Base-by-base conservation (phyloP, 2,329 filamentous ascomycete species). In the Nothopassalora personata region DNA sequence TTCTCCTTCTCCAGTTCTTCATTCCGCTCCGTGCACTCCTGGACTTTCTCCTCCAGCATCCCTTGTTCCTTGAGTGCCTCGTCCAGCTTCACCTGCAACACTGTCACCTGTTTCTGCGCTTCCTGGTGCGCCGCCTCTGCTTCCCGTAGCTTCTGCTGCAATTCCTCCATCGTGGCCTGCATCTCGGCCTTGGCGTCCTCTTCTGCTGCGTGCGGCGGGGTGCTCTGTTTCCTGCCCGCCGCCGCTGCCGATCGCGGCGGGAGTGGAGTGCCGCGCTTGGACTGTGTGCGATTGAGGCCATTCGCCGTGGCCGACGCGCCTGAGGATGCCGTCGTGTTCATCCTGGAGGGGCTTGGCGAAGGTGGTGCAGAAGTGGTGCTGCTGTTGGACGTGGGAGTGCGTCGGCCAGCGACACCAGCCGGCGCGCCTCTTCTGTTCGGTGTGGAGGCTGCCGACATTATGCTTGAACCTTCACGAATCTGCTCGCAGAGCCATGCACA, bases 1-100 rank as follows among this genome's bases (percentile, higher is more conserved):
- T 94, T 92, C 70, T 96, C 90, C 68, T 90, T 91, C 70, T 86
- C 86, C 56, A 97, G 80, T 7, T 83, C 79, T 74, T 96, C 91
- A 59, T 93, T 83, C 70, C 87, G 86, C 73, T 93, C 90, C 62
- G 94, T 91, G 69, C 85, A 86, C 74, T 96, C 92, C 72, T 97
- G 92, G 49, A 89, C 81, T 64, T 85, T 86, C 73, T 97, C 93
- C 74, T 99, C 94, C 36, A 97, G 78, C 76, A 89, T 90, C 55
- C 84, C 84, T 70, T 96, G 92, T 73, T 97, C 91, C 66, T 85
- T 84, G 59, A 88, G 77, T 49, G 91, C 85, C 66, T 97, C 93
- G 71, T 97, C 91, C 7, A 97, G 82, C 67, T 90, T 86, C 65
- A 88, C 83, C 76, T 96, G 91, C 65, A 97, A 78, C 49, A 96